Conservation (phyloP, 1,284 basidiomycete species). For the Waitea zeae region DNA sequence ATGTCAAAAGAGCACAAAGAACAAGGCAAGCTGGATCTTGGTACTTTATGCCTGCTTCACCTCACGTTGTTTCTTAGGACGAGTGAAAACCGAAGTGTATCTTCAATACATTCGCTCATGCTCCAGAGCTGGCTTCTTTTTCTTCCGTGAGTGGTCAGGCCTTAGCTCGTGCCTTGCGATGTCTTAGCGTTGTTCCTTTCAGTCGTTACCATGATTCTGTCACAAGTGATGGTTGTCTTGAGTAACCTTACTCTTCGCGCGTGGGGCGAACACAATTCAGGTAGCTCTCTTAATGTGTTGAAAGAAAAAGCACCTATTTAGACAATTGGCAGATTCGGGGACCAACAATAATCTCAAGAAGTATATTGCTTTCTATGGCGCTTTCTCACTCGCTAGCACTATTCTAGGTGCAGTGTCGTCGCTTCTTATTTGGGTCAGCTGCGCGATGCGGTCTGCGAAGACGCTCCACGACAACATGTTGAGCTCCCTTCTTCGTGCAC, state of each 20-base stretch:
- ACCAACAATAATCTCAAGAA: constrained; percentile 38
- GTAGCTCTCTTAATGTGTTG: no score
- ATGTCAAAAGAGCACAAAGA: constrained; percentile 66
- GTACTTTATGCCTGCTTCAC: no score
- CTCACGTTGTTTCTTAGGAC: no score
- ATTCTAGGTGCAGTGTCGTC: constrained; percentile 35
- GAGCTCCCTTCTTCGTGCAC: constrained; percentile 62
- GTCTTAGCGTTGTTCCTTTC: no score
- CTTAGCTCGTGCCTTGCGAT: no score
- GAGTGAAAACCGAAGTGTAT: constrained; percentile 70
- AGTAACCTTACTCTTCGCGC: constrained; percentile 58
- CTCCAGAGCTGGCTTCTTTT: constrained; percentile 49
- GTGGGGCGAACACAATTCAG: constrained; percentile 79
- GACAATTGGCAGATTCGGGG: no score
- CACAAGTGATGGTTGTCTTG: constrained; percentile 35
- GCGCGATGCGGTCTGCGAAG: constrained; percentile 60
- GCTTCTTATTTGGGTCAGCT: constrained; percentile 63
- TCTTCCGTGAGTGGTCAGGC: no score
- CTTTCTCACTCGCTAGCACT: constrained; percentile 34
- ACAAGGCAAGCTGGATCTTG: no score
- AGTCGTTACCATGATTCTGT: constrained; percentile 34
- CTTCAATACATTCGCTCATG: constrained; percentile 66
- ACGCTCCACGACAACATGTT: constrained; percentile 75
- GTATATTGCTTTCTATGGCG: constrained; percentile 45
- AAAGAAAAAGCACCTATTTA: no score